A percentile compares a stretch with the other conserved stretches of the same genome.
phyloP scores from a whole-genome alignment of 169 alveolate genomes.

The Toxoplasma gondii region DNA sequence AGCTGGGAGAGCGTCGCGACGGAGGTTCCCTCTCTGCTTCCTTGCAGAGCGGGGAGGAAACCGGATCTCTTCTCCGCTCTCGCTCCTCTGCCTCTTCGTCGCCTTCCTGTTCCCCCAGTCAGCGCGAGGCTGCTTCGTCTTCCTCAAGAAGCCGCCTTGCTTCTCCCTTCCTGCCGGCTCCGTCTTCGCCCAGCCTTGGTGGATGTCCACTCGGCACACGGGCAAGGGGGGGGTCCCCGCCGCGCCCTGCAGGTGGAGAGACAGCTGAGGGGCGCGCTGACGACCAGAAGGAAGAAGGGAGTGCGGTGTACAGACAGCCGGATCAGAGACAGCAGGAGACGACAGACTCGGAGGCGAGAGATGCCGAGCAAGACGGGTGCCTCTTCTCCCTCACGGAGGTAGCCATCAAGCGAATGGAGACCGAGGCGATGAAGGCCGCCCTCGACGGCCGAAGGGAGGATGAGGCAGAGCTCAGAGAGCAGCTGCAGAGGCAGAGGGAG shows the following conservation, averaged over 20 bases:
- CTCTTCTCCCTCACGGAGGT: background rate
- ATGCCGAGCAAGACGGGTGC: background rate
- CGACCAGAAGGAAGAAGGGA: background rate
- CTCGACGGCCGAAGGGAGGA: constrained; percentile 7
- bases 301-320: background rate
- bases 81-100: too few species aligned
- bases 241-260: background rate
- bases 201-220: too few species aligned
- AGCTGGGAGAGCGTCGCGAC: background rate
- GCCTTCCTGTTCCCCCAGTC: background rate
- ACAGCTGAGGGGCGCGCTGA: background rate
- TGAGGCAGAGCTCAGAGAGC: background rate
- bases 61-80: background rate
- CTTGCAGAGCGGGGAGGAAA: background rate
- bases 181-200: too few species aligned
- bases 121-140: too few species aligned
- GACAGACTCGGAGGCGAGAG: background rate
- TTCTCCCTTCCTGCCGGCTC: too few species aligned
- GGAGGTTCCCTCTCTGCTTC: background rate
- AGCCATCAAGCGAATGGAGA: background rate
- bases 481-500: constrained; percentile 9
- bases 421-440: background rate
- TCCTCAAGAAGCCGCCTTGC: too few species aligned
- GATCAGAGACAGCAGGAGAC: background rate
- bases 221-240: too few species aligned